These are phyloP conservation scores for Lachnum nothofagi DNA, from an alignment of 2,329 filamentous ascomycete genomes.

Conservation along the genomic window DNA sequence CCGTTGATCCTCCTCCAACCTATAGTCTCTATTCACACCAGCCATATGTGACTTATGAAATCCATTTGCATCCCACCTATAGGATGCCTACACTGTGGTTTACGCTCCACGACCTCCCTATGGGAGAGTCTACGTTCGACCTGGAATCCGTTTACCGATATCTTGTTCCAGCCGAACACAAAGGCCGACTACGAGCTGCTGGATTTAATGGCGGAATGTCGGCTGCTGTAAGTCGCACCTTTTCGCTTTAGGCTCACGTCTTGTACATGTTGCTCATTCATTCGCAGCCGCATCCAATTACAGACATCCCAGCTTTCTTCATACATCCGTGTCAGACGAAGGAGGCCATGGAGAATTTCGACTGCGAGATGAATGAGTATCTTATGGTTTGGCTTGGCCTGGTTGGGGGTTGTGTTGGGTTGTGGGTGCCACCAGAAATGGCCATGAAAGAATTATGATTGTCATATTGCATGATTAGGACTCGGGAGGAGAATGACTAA, in stretches of 20 bases:
- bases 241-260: not conserved
- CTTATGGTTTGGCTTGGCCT: slow-evolving; percentile 86
- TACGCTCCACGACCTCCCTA: slow-evolving; percentile 54
- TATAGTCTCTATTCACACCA: slow-evolving; percentile 34
- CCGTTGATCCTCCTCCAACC: slow-evolving; percentile 10
- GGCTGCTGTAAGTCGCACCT: slow-evolving; percentile 60
- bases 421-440: slow-evolving; percentile 72
- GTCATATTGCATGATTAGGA: not conserved
- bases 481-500: too few relatives aligned
- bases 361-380: slow-evolving; percentile 61
- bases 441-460: slow-evolving; percentile 28
- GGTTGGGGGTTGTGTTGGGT: slow-evolving; percentile 71
- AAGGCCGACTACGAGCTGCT: slow-evolving; percentile 52
- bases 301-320: slow-evolving; percentile 75
- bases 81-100: slow-evolving; percentile 73
- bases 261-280: slow-evolving; percentile 4
- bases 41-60: slow-evolving; percentile 56
- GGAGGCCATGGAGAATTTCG: slow-evolving; percentile 66
- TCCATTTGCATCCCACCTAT: slow-evolving; percentile 71
- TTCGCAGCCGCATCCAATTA: slow-evolving; percentile 61
- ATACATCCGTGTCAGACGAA: slow-evolving; percentile 88
- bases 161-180: slow-evolving; percentile 64
- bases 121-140: slow-evolving; percentile 52
- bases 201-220: slow-evolving; percentile 70
- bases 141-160: slow-evolving; percentile 66